Base-by-base conservation (phyloP, 371 early-diverging fungal genomes). In the Mucor racemosus region DNA sequence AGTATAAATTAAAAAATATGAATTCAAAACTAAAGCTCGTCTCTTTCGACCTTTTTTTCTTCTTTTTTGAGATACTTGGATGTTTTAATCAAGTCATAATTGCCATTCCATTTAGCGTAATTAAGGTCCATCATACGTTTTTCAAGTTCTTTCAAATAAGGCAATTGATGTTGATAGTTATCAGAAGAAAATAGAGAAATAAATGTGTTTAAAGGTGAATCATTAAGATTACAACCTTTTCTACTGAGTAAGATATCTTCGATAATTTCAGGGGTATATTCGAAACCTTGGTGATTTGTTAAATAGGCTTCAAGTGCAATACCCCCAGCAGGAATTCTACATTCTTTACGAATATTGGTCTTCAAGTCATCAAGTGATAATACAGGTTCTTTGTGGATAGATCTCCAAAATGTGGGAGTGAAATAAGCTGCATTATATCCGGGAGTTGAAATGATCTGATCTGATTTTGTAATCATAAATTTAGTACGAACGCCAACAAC, bases 401-500 rank as follows among this genome's bases (percentile, higher is more conserved):
- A 42, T 55, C 71, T 68, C 76, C 76, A 76, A 59, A 77, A 76
- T 13, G 60, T 74, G 62, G 74, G 58, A 4, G 77, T 63, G 36
- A 82, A 71, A 41, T 79, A 80, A 13, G 66, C 26, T 14, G 74
- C 46, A 17, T 34, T 66, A 36, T 72, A 56, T 7, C 58, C 66
- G 41, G 44, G 41, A 6, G 64, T 41, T 38, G 50, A 31, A 6
- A 36, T 7, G 14, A 71, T 14, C 2, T 44, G 65, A 17, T 64
- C 55, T 21, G 72, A 65, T 17, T 66, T 33, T 10, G 78, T 82
- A 14, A 80, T 60, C 15, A 79, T 66, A 26, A 82, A 58, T 42
- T 64, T 69, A 7, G 75, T 74, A 15, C 75, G 78, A 0, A 82
- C 74, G 31, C 83, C 83, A 0, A 82, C 83, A 15, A 69, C 33